Conservation (phyloP, 148 eudicot genomes). For the Polygonum aviculare region DNA sequence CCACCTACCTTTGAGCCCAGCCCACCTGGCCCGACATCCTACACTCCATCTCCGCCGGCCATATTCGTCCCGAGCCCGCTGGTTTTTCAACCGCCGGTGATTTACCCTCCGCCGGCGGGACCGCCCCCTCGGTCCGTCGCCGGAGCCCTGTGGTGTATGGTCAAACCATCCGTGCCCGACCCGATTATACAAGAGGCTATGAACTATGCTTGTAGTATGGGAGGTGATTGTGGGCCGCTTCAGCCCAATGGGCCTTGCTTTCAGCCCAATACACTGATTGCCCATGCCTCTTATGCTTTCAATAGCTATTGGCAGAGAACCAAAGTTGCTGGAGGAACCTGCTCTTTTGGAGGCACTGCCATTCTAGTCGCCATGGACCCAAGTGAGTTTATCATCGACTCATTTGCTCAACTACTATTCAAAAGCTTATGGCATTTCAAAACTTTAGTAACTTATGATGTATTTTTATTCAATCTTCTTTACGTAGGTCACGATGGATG, state of each 20-base stretch:
- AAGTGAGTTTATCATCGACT: slow-evolving; percentile 33
- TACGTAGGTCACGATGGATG: background rate
- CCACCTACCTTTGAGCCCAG: slow-evolving; percentile 18
- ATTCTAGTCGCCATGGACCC: slow-evolving; percentile 65
- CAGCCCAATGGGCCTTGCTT: slow-evolving; percentile 48
- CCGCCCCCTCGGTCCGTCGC: slow-evolving; percentile 38
- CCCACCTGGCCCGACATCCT: slow-evolving; percentile 15
- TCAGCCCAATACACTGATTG: slow-evolving; percentile 43
- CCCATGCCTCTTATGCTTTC: slow-evolving; percentile 66
- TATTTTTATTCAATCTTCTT: background rate
- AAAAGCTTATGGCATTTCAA: too few relatives aligned
- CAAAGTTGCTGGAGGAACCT: slow-evolving; percentile 51
- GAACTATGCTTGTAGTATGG: slow-evolving; percentile 66
- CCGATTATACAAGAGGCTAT: slow-evolving; percentile 68
- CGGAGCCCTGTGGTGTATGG: slow-evolving; percentile 52
- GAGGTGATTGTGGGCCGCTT: slow-evolving; percentile 52
- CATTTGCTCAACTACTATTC: background rate
- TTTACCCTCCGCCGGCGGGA: slow-evolving; percentile 47
- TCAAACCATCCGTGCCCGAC: slow-evolving; percentile 59
- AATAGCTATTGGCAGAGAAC: slow-evolving; percentile 74
- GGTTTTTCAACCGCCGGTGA: slow-evolving; percentile 47
- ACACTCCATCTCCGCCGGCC: slow-evolving; percentile 15
- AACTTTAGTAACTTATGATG: background rate
- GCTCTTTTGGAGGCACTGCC: slow-evolving; percentile 63
- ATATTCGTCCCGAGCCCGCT: slow-evolving; percentile 43